phyloP scores from a whole-genome alignment of 169 alveolate genomes.

The Plasmodium cynomolgi region DNA sequence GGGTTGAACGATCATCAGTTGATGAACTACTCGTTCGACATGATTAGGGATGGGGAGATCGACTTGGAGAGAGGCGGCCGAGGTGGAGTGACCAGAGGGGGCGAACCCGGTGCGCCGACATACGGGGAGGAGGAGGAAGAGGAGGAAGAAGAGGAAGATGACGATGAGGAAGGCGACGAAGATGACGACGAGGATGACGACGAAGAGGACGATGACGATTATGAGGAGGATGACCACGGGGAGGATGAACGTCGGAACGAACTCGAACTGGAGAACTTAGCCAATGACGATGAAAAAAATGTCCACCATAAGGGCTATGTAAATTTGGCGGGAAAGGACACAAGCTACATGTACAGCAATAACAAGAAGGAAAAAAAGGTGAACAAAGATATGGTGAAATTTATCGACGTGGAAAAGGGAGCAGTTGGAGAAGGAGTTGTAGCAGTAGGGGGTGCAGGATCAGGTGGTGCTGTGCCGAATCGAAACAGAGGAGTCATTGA shows the following conservation, averaged over 20 bases:
- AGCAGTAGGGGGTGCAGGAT: neutral
- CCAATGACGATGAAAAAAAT: constrained; percentile 15
- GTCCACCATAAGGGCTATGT: constrained; percentile 6
- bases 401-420: constrained; percentile 34
- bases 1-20: constrained; percentile 9
- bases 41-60: neutral
- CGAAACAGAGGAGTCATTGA: neutral
- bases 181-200: neutral
- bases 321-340: constrained; percentile 15
- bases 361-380: neutral
- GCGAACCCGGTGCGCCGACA: neutral
- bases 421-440: neutral
- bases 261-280: constrained; percentile 9
- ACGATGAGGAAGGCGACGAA: neutral
- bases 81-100: neutral
- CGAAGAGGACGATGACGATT: constrained; percentile 14
- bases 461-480: neutral
- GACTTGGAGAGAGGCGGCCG: neutral
- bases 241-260: constrained; percentile 9
- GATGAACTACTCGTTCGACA: constrained; percentile 34
- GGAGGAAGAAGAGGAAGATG: constrained; percentile 2
- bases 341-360: neutral
- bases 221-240: neutral
- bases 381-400: constrained; percentile 66
- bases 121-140: constrained; percentile 13